Base-by-base conservation (phyloP, 176 grass and related monocot genomes). In the Eleusine indica region DNA sequence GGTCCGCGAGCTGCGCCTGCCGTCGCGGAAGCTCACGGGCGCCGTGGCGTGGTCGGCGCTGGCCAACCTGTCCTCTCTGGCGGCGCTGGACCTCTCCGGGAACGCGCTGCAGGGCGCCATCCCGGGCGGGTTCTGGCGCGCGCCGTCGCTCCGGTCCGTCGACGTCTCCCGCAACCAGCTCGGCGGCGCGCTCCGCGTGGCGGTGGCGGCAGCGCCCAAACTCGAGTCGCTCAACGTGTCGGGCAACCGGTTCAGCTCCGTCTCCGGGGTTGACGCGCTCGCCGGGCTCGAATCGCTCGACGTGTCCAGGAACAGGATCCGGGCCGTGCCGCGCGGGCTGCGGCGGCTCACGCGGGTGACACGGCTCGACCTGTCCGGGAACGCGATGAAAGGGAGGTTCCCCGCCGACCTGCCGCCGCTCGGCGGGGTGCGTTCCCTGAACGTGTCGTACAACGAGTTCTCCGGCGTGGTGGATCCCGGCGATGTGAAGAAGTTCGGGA, bases 61-160 rank as follows among this genome's bases (percentile, higher is more conserved):
- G 0, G 73, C 87, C 0, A 94, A 92, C 91, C 68, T 99, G 25
- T 87, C 96, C 43, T 79, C 70, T 18, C 96, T 99, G 44, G 70
- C 46, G 4, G 5, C 37, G n/a, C 71, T 99, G 70, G 87, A 96
- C 81, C 92, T 99, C 32, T 96, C 91, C 38, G 90, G 91, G 12
- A 99, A 99, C 89, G 77, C 87, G 19, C 92, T 99, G 21, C 81
- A 90, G 71, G 93, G 93, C 64, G 87, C 89, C 76, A 90, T 99
- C 68, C 84, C 89, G 21, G 88, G 89, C 5, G 47, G 66, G 0
- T 92, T 96, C 80, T 99, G 91, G 96, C 91, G 83, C 64, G 46
- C 84, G 69, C 89, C 89, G 5, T 58, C 88, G 57, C 96, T 99
- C 56, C 61, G 80, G 3, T 15, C 58, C 12, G 84, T 99, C 2